Evolutionary conservation across 306 rosid genomes (phyloP).

Genomic region (Albizia julibrissin): DNA sequence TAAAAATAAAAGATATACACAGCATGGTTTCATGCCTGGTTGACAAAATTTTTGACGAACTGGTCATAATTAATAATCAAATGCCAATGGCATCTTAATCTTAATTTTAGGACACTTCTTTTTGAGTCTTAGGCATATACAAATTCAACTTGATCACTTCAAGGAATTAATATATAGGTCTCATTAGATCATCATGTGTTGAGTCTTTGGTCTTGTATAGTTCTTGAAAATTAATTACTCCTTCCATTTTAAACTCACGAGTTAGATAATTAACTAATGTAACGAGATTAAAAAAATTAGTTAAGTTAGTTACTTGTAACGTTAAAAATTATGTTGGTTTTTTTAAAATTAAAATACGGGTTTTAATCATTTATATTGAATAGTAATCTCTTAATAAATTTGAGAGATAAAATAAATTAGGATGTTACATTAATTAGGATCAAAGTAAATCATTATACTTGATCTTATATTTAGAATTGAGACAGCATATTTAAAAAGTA

Average conservation of each 20-base stretch:
- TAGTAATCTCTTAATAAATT: too few relatives aligned
- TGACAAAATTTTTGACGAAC: neutral
- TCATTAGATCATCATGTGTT: neutral
- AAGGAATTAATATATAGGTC: neutral
- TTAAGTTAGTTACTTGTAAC: too few relatives aligned
- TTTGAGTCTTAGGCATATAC: neutral
- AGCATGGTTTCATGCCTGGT: neutral
- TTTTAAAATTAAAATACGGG: too few relatives aligned
- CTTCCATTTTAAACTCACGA: too few relatives aligned
- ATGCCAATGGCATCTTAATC: neutral
- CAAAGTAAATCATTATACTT: too few relatives aligned
- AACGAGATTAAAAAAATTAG: too few relatives aligned
- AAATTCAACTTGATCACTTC: neutral
- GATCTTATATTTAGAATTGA: too few relatives aligned
- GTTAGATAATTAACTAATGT: too few relatives aligned
- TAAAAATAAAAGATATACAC: neutral
- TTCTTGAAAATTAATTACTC: neutral
- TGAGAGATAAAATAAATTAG: too few relatives aligned
- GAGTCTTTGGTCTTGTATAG: neutral
- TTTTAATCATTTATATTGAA: too few relatives aligned
- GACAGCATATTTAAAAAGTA: neutral
- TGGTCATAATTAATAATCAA: slow-evolving; percentile 6
- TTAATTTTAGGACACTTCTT: neutral
- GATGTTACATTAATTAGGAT: too few relatives aligned
- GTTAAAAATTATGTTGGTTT: too few relatives aligned